These are phyloP conservation scores for Colletotrichum zoysiae DNA, from an alignment of 2,329 filamentous ascomycete genomes.

Conservation along the genomic window DNA sequence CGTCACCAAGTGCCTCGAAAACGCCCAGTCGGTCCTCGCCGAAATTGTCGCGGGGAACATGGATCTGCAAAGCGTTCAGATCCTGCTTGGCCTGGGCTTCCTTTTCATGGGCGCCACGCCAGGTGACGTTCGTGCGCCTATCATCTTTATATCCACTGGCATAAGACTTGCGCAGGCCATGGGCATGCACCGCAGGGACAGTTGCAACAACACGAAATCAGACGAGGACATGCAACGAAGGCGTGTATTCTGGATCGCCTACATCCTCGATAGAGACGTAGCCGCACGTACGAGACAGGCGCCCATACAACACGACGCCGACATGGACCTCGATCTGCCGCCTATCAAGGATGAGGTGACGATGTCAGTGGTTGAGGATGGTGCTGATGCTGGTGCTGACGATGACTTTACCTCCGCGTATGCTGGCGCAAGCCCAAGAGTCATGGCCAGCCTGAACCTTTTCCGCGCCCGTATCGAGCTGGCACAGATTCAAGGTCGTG, in stretches of 20 bases:
- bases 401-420: no score
- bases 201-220: not conserved
- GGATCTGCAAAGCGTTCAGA: constrained; percentile 5
- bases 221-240: not conserved
- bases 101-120: constrained; percentile 8
- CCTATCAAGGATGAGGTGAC: no score
- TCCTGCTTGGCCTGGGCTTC: constrained; percentile 8
- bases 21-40: constrained; percentile 7
- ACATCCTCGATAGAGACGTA: constrained; percentile 10
- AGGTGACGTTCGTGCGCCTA: constrained; percentile 10
- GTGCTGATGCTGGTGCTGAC: no score
- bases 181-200: constrained; percentile 9
- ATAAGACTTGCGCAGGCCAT: constrained; percentile 7
- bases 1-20: constrained; percentile 13
- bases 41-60: constrained; percentile 1
- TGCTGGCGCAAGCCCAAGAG: no score
- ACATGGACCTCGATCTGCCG: no score
- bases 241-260: constrained; percentile 16
- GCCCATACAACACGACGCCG: not conserved
- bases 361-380: no score
- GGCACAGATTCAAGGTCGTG: no score
- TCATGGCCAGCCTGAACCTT: no score
- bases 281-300: constrained; percentile 3
- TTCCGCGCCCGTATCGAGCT: no score
- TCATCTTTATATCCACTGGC: constrained; percentile 7